These are phyloP conservation scores for Diaporthe citriasiana DNA, from an alignment of 2,329 filamentous ascomycete species.

Conservation along the genomic window DNA sequence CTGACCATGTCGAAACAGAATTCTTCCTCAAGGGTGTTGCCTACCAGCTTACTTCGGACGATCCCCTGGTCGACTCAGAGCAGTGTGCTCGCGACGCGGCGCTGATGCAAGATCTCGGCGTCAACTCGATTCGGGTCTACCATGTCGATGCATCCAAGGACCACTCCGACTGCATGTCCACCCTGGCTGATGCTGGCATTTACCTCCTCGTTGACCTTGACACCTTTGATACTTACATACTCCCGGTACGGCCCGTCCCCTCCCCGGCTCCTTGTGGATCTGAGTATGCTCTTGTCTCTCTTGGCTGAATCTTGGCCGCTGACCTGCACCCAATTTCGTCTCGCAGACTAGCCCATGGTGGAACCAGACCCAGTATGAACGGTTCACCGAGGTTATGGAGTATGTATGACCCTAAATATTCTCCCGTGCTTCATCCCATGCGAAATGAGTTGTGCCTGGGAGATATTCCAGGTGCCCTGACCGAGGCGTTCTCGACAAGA, in stretches of 20 bases:
- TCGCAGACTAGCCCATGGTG: slow-evolving; percentile 67
- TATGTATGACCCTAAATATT: not conserved
- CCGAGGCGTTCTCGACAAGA: not conserved
- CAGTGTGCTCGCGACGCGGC: slow-evolving; percentile 83
- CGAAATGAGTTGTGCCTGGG: not conserved
- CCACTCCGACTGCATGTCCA: slow-evolving; percentile 85
- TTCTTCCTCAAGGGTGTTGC: slow-evolving; percentile 69
- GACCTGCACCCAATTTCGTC: slow-evolving; percentile 39
- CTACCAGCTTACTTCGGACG: slow-evolving; percentile 73
- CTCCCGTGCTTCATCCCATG: not conserved
- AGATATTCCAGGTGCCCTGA: not conserved
- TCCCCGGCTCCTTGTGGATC: slow-evolving; percentile 46
- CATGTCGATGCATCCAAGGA: slow-evolving; percentile 81
- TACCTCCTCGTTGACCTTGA: slow-evolving; percentile 89
- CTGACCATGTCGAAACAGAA: slow-evolving; percentile 52
- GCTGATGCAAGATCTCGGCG: slow-evolving; percentile 84
- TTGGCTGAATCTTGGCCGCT: slow-evolving; percentile 21
- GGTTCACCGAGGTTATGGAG: slow-evolving; percentile 81
- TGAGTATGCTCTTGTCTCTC: not conserved
- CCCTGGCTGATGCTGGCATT: slow-evolving; percentile 84
- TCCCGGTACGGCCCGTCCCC: slow-evolving; percentile 60
- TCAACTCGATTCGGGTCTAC: slow-evolving; percentile 90
- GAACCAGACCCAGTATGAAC: slow-evolving; percentile 79
- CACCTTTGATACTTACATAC: slow-evolving; percentile 78
- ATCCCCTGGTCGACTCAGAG: slow-evolving; percentile 81